Percentiles rank a stretch among this genome's conserved stretches.
phyloP scores from a whole-genome alignment of 192 early-diverging fungal genomes.

The Rhizophagus clarus region DNA sequence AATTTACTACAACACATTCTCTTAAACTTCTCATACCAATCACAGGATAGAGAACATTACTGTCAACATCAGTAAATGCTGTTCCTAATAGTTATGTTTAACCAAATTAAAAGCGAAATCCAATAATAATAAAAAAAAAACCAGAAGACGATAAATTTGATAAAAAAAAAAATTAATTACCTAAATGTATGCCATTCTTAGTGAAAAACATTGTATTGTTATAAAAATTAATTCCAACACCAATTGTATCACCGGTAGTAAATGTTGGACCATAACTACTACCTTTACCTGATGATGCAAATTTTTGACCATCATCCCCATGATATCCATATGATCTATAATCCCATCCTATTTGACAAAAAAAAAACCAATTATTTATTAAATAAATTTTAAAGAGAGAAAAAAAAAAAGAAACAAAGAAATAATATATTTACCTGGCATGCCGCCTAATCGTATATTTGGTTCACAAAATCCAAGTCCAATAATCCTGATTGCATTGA shows the following conservation, averaged over 20 bases:
- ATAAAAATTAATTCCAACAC: slow-evolving; percentile 88
- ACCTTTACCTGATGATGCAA: neutral
- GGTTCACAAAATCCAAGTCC: neutral
- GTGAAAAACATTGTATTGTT: slow-evolving; percentile 81
- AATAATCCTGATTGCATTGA: neutral
- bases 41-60: slow-evolving; percentile 59
- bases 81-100: neutral
- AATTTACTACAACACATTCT: slow-evolving; percentile 74
- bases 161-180: slow-evolving; percentile 39
- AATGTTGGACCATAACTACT: slow-evolving; percentile 44
- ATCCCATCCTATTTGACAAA: slow-evolving; percentile 74
- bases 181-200: slow-evolving; percentile 85
- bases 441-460: neutral
- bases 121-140: neutral
- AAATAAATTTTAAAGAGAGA: neutral
- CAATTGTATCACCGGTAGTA: slow-evolving; percentile 87
- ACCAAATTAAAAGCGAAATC: neutral
- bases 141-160: neutral
- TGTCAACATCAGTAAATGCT: neutral
- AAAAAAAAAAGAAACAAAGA: neutral
- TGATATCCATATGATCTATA: slow-evolving; percentile 91
- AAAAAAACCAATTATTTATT: neutral
- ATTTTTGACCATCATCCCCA: slow-evolving; percentile 58
- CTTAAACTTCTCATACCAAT: slow-evolving; percentile 73
- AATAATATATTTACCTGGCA: neutral